Conservation (phyloP, 2,329 filamentous ascomycete species). For the Trichoderma koningii region DNA sequence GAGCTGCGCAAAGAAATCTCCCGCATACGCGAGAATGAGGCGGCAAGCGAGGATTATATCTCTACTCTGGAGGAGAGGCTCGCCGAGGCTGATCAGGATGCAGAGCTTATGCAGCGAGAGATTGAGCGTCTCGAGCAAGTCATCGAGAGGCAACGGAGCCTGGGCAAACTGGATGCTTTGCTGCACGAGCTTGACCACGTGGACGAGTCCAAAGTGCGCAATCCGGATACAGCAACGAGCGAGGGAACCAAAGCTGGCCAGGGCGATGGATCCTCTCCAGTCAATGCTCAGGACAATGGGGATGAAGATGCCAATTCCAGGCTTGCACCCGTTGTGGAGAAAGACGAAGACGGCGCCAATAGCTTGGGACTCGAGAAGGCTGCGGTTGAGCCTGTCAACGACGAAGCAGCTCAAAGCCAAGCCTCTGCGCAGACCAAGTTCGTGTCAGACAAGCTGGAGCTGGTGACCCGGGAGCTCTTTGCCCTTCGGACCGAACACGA, state of each 20-base stretch:
- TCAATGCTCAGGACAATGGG: constrained; percentile 57
- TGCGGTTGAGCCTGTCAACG: neutral
- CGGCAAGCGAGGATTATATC: constrained; percentile 92
- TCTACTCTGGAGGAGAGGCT: constrained; percentile 93
- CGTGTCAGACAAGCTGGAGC: constrained; percentile 90
- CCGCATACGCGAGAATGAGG: constrained; percentile 85
- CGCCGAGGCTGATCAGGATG: constrained; percentile 93
- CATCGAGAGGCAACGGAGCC: constrained; percentile 88
- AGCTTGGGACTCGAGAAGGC: neutral
- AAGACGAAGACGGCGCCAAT: constrained; percentile 1
- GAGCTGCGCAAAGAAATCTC: constrained; percentile 91
- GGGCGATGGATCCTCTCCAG: constrained; percentile 56
- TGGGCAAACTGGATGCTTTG: constrained; percentile 91
- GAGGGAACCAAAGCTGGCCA: constrained; percentile 50
- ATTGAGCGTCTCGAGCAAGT: constrained; percentile 93
- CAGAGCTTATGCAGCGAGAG: constrained; percentile 95
- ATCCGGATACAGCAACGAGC: constrained; percentile 38
- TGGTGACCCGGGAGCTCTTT: constrained; percentile 86
- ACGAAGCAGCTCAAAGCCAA: constrained; percentile 37
- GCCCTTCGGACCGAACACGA: constrained; percentile 92
- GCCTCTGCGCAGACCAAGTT: constrained; percentile 81
- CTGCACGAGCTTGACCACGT: constrained; percentile 86
- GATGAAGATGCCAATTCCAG: constrained; percentile 36
- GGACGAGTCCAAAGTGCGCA: constrained; percentile 55
- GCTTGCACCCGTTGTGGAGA: constrained; percentile 42